Base-by-base conservation (phyloP, 331 rosid species). In the Rhamnella rubrinervis region DNA sequence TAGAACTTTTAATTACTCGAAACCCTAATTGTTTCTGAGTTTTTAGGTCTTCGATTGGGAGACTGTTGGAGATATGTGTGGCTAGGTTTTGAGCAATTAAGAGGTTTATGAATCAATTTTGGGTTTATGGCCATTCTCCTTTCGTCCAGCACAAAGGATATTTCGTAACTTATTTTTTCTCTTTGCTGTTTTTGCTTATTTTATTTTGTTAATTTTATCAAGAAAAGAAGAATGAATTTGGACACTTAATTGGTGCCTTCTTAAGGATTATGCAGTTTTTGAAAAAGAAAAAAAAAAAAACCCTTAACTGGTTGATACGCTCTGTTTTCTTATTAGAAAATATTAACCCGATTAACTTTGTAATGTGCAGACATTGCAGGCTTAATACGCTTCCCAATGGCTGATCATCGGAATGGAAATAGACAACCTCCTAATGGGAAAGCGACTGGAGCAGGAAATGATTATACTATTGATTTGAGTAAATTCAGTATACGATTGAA, bases 341-440 rank as follows among this genome's bases (percentile, higher is more conserved):
- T 12, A 12, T 61, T 56, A 18, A n/a, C 70, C 63, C 66, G 49
- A 2, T 67, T 44, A 44, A 44, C 9, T 65, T 44, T 19, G 6
- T 64, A 51, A 41, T 25, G 4, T 37, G 59, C 74, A 73, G 80
- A 57, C 31, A 16, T 55, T 61, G 70, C n/a, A 75, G 70, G 35
- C 68, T 56, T 35, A 46, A 53, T 47, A 39, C 18, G 6, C 53
- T 44, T 65, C 12, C 10, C 56, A 55, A 83, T 83, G 87, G 82
- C 85, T 59, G 87, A 83, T 74, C 84, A 76, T 70, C 68, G 85
- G 50, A 77, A 77, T 59, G 87, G 85, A 38, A 83, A 62, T 70
- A 51, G 78, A 41, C 84, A 83, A 28, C 80, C 84, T 40, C 25
- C 84, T 4, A 77, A 59, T 50, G 87, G 76, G 73, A 82, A 75